phyloP scores from a whole-genome alignment of 352 stramenopile species.

The Phytophthora podocarpi region DNA sequence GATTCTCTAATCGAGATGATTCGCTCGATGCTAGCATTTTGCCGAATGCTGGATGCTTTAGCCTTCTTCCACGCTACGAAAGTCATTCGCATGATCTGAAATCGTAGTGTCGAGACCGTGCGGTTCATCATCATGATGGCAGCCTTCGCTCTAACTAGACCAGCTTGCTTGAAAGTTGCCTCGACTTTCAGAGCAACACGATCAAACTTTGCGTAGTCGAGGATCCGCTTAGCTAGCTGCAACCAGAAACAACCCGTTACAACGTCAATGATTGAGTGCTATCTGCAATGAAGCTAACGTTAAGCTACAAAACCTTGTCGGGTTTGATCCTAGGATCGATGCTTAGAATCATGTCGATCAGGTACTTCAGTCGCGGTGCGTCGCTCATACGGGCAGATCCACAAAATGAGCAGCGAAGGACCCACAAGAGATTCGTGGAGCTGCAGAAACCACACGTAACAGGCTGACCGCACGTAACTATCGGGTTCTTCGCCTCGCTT shows the following conservation, averaged over 20 bases:
- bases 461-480: slow-evolving; percentile 30
- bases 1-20: slow-evolving; percentile 75
- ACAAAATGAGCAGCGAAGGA: slow-evolving; percentile 73
- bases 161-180: slow-evolving; percentile 77
- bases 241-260: background rate
- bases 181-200: slow-evolving; percentile 76
- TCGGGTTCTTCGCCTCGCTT: slow-evolving; percentile 53
- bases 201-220: slow-evolving; percentile 85
- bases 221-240: slow-evolving; percentile 69
- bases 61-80: slow-evolving; percentile 77
- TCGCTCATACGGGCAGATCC: slow-evolving; percentile 74
- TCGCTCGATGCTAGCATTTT: slow-evolving; percentile 61
- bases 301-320: slow-evolving; percentile 40
- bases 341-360: slow-evolving; percentile 81
- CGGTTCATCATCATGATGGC: slow-evolving; percentile 87
- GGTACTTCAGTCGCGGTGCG: slow-evolving; percentile 71
- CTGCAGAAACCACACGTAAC: slow-evolving; percentile 74
- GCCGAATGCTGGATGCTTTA: slow-evolving; percentile 48
- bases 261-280: background rate
- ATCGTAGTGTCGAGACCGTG: slow-evolving; percentile 55
- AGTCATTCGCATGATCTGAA: slow-evolving; percentile 78
- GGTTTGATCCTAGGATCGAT: slow-evolving; percentile 67
- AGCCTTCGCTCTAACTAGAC: slow-evolving; percentile 71
- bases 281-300: background rate
- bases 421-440: slow-evolving; percentile 72